A percentile compares a stretch with the other conserved stretches of the same genome.
Conservation (phyloP, 176 grass and related monocot species). For the Bothriochloa decipiens region DNA sequence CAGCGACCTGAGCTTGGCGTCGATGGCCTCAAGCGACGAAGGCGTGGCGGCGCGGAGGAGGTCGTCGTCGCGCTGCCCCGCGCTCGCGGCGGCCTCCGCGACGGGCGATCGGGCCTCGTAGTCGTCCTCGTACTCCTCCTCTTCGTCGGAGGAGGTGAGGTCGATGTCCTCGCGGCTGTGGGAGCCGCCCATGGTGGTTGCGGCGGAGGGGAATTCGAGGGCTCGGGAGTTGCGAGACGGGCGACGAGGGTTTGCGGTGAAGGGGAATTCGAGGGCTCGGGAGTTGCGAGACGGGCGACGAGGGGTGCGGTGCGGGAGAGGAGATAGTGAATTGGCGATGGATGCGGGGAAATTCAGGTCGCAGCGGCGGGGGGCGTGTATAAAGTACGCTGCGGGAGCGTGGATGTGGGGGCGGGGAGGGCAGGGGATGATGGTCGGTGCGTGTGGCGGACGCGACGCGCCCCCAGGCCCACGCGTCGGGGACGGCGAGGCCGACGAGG, state of each 20-base stretch:
- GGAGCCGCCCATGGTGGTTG: conserved; percentile 68
- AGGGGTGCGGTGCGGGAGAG: neutral
- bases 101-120: conserved; percentile 36
- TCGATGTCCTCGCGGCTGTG: conserved; percentile 90
- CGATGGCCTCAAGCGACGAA: conserved; percentile 57
- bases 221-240: neutral
- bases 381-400: neutral
- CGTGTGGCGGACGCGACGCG: conserved; percentile 48
- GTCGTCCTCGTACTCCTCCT: conserved; percentile 52
- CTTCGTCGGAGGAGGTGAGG: conserved; percentile 65
- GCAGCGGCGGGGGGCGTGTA: neutral
- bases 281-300: neutral
- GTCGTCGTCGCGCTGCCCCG: conserved; percentile 34
- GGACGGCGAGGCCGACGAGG: conserved; percentile 6
- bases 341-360: conserved; percentile 27
- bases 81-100: conserved; percentile 10
- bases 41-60: conserved; percentile 45
- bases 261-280: conserved; percentile 18
- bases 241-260: neutral
- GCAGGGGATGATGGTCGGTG: conserved; percentile 29
- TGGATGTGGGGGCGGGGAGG: neutral
- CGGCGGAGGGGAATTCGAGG: conserved; percentile 26
- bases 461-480: conserved; percentile 16
- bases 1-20: conserved; percentile 70
- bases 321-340: neutral